These are phyloP conservation scores for Cryphonectria japonica DNA, from an alignment of 2,329 filamentous ascomycete genomes.

Conservation along the genomic window DNA sequence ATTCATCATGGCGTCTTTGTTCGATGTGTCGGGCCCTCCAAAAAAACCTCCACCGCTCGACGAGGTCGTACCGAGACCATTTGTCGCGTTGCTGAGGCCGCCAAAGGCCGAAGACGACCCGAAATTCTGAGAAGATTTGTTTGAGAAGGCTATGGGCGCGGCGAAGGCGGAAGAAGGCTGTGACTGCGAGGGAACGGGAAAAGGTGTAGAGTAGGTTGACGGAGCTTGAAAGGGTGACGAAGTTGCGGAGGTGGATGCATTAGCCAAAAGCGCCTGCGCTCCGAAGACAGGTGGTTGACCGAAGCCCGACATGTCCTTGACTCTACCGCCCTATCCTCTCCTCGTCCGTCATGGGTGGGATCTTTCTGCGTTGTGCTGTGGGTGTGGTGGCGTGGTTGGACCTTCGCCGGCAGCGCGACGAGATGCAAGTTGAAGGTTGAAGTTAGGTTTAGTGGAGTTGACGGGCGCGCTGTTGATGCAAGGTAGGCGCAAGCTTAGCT, in stretches of 20 bases:
- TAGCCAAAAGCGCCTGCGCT: conserved; percentile 30
- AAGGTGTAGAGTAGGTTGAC: conserved; percentile 22
- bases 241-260: conserved; percentile 19
- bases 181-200: conserved; percentile 13
- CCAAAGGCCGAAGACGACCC: conserved; percentile 13
- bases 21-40: conserved; percentile 18
- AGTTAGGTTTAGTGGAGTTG: conserved; percentile 20
- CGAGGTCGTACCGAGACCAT: conserved; percentile 10
- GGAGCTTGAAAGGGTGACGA: conserved; percentile 30
- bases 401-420: conserved; percentile 3
- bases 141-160: conserved; percentile 14
- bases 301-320: conserved; percentile 30
- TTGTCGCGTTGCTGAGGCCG: conserved; percentile 11
- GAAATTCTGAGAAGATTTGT: not conserved
- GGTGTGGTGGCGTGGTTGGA: conserved; percentile 13
- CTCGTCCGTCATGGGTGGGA: conserved; percentile 3
- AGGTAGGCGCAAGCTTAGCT: conserved; percentile 21
- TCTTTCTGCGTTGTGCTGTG: conserved; percentile 1
- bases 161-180: conserved; percentile 23
- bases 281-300: conserved; percentile 29
- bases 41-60: conserved; percentile 19
- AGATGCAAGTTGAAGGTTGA: conserved; percentile 8
- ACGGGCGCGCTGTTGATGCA: conserved; percentile 19
- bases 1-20: conserved; percentile 16
- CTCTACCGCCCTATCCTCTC: conserved; percentile 18